A percentile compares a stretch with the other conserved stretches of the same genome.
Evolutionary conservation across 441 rosid genomes (phyloP).

Genomic region (Gossypium gossypioides): DNA sequence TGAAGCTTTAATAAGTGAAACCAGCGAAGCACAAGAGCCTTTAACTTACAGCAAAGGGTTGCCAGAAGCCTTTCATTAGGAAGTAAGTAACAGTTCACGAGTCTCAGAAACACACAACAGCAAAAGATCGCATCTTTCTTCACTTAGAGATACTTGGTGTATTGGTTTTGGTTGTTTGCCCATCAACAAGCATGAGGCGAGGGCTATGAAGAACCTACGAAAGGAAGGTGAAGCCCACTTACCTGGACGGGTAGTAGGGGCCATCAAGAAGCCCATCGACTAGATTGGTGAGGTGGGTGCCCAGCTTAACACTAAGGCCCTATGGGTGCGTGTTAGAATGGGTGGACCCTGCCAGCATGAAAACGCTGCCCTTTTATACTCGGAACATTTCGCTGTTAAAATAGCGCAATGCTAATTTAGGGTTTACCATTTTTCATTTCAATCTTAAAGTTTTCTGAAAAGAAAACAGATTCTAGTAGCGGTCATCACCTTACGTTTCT

Average conservation of each 20-base stretch:
- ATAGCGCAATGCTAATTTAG: too few species aligned
- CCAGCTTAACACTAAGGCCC: neutral
- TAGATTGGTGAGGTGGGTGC: neutral
- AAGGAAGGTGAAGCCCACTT: neutral
- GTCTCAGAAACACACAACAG: neutral
- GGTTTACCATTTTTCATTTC: too few species aligned
- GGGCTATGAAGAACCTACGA: neutral
- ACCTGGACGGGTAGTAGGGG: constrained; percentile 15
- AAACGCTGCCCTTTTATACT: too few species aligned
- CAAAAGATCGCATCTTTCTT: neutral
- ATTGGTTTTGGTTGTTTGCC: neutral
- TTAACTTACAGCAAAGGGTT: constrained; percentile 17
- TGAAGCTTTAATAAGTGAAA: neutral
- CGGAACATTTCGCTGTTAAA: too few species aligned
- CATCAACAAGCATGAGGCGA: neutral
- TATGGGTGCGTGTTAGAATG: neutral
- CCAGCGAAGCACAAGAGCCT: neutral
- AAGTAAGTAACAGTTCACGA: neutral
- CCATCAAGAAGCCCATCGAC: constrained; percentile 7
- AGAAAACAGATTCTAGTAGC: too few species aligned
- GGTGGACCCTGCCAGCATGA: too few species aligned
- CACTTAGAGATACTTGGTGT: neutral
- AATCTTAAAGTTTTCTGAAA: too few species aligned
- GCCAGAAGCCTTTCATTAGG: constrained; percentile 17
- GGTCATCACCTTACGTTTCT: too few species aligned